Percentiles rank a stretch among this genome's conserved stretches.
phyloP scores from a whole-genome alignment of 331 rosid species.

The Rhamnella rubrinervis region DNA sequence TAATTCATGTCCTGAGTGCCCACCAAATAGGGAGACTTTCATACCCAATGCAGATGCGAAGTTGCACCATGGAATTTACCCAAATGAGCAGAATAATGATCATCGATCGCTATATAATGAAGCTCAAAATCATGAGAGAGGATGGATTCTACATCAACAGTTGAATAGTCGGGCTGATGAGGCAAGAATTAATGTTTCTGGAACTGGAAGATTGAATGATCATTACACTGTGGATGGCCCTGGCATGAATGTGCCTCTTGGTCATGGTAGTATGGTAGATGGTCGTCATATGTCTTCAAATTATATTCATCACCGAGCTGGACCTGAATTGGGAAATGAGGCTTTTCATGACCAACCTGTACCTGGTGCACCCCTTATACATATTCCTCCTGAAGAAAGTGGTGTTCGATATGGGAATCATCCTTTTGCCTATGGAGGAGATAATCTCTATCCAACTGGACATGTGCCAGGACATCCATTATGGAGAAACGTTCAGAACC shows the following conservation, averaged over 20 bases:
- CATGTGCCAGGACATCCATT: conserved; percentile 51
- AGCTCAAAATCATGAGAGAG: conserved; percentile 64
- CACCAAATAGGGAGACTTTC: conserved; percentile 53
- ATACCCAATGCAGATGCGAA: conserved; percentile 60
- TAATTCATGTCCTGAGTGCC: conserved; percentile 61
- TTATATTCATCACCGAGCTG: conserved; percentile 54
- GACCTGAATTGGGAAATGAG: conserved; percentile 66
- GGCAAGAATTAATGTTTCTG: conserved; percentile 48
- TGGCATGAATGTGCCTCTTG: conserved; percentile 51
- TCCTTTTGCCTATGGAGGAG: conserved; percentile 62
- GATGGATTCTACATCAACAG: conserved; percentile 63
- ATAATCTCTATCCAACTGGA: conserved; percentile 60
- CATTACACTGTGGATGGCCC: conserved; percentile 62
- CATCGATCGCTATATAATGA: conserved; percentile 55
- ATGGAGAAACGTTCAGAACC: conserved; percentile 64
- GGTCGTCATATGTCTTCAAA: conserved; percentile 47
- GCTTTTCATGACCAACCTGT: conserved; percentile 60
- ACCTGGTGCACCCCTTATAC: conserved; percentile 48
- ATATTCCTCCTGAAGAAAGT: conserved; percentile 61
- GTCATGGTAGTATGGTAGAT: conserved; percentile 53
- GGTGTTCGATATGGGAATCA: conserved; percentile 57
- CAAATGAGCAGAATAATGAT: conserved; percentile 58
- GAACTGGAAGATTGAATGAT: conserved; percentile 58
- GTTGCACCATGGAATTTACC: conserved; percentile 57
- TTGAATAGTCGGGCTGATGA: conserved; percentile 60